Evolutionary conservation across 2,329 filamentous ascomycete genomes (phyloP), one percentile per base, ranked within the genome.

Genomic region (Orbilia oligospora): DNA sequence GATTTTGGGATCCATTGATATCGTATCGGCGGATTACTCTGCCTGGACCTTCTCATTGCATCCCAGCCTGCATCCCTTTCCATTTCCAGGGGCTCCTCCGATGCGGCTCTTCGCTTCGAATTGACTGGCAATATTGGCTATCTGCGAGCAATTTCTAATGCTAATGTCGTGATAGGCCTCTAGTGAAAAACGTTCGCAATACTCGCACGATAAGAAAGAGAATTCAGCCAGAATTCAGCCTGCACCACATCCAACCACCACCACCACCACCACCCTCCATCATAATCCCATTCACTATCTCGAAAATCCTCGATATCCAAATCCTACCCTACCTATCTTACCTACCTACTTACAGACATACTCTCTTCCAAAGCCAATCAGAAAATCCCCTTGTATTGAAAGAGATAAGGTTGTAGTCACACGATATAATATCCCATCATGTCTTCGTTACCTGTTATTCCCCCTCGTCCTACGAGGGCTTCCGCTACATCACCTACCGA

Each of bases 391-490:
- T 36, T 66, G 10, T 27, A 20, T 16, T 14, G 9, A 22, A 22
- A 36, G 44, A 64, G 68, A 71, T 64, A 69, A 69, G 64, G 36
- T 30, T 53, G 38, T 51, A 56, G 44, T 67, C 53, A 61, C 51
- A 77, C 67, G 67, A 71, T 71, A 77, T 70, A 66, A 70, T 64
- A 69, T 14, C 44, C 61, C 61, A 67, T 71, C 63, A 81, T 81
- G 78, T 72, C 80, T 41, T 75, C 81, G 58, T 68, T 79, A 70
- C 81, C 81, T 38, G 79, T 76, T 33, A 46, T 82, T 24, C 82
- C 80, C 61, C 80, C 79, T 44, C 80, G 81, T 46, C 80, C 81
- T 38, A 65, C 75, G 33, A 56, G 76, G 68, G 71, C 61, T 58
- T 70, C 79, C 66, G 65, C 80, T 51, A n/a, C 76, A 51, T 69